Percentiles rank a stretch among this genome's conserved stretches.
These are phyloP conservation scores for Linum usitatissimum DNA, from an alignment of 345 rosid genomes.

Conservation along the genomic window DNA sequence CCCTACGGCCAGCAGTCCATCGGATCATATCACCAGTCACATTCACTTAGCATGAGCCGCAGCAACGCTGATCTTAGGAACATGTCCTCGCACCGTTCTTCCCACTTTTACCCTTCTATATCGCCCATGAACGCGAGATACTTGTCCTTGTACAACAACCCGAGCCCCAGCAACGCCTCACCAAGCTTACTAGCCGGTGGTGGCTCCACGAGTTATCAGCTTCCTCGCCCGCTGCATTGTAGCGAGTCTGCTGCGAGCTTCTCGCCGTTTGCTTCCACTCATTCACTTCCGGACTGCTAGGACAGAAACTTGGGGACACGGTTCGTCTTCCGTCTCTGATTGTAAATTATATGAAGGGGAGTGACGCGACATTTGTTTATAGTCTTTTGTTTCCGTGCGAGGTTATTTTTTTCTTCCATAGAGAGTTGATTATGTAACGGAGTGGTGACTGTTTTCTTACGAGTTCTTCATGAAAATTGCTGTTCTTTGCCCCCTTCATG, in stretches of 20 bases:
- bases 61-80: constrained; percentile 66
- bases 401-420: background rate
- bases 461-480: background rate
- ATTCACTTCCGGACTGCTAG: constrained; percentile 66
- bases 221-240: constrained; percentile 44
- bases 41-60: constrained; percentile 43
- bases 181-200: constrained; percentile 22
- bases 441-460: background rate
- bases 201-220: constrained; percentile 44
- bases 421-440: background rate
- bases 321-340: background rate
- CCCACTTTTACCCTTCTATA: constrained; percentile 53
- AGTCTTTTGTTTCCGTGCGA: background rate
- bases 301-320: background rate
- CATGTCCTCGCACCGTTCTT: constrained; percentile 64
- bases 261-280: constrained; percentile 84
- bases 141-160: constrained; percentile 43
- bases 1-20: constrained; percentile 51
- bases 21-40: constrained; percentile 44
- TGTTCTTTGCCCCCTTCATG: background rate
- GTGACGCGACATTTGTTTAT: background rate
- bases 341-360: background rate
- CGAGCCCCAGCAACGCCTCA: constrained; percentile 75
- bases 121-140: constrained; percentile 61
- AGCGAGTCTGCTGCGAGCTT: constrained; percentile 84